phyloP scores from a whole-genome alignment of 352 stramenopile genomes.

The Hyaloperonospora brassicae region DNA sequence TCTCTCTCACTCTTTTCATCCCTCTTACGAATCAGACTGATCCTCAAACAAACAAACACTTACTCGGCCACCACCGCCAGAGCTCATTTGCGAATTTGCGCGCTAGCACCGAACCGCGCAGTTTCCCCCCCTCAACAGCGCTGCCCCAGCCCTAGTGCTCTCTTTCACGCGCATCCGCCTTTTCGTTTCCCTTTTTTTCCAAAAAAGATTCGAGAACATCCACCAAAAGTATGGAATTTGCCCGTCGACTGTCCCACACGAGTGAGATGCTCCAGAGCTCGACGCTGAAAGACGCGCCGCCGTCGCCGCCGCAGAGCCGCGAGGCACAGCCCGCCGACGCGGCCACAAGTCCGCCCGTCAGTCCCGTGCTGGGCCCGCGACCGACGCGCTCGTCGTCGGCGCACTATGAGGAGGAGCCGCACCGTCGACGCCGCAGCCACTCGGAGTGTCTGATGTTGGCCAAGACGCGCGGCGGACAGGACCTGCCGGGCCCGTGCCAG shows the following conservation, averaged over 20 bases:
- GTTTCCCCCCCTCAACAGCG: too few species aligned
- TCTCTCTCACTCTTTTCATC: too few species aligned
- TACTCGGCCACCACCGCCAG: too few species aligned
- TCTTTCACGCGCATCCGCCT: too few species aligned
- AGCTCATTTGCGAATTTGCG: too few species aligned
- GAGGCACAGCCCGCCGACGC: constrained; percentile 44
- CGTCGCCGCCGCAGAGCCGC: constrained; percentile 22
- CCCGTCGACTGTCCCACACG: constrained; percentile 29
- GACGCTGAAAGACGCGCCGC: constrained; percentile 19
- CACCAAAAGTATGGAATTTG: constrained; percentile 25
- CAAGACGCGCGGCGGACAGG: constrained; percentile 40
- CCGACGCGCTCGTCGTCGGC: constrained; percentile 31
- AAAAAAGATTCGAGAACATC: too few species aligned
- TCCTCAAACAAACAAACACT: too few species aligned
- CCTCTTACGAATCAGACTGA: too few species aligned
- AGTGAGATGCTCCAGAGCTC: constrained; percentile 29
- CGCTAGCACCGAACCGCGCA: too few species aligned
- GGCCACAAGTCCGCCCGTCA: constrained; percentile 11
- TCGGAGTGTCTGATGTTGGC: constrained; percentile 74
- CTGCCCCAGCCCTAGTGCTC: too few species aligned
- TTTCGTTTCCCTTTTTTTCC: too few species aligned
- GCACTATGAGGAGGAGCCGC: constrained; percentile 25
- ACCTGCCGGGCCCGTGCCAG: constrained; percentile 64
- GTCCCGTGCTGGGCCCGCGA: constrained; percentile 16
- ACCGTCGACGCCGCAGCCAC: constrained; percentile 63